phyloP scores from a whole-genome alignment of 768 basidiomycete genomes.

The Mycena indigotica region DNA sequence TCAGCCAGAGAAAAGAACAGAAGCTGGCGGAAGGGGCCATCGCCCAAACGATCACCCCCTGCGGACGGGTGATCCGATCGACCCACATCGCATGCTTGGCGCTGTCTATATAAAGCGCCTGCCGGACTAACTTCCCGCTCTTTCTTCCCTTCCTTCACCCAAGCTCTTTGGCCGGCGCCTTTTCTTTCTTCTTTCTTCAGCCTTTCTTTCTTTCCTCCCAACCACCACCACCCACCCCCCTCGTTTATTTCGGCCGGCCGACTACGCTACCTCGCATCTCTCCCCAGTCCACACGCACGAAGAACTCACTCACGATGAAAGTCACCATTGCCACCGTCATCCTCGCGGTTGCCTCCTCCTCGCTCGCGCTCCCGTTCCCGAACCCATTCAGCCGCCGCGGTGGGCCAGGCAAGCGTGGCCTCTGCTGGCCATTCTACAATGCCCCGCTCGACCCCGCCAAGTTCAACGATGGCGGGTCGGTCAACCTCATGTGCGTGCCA shows the following conservation, averaged over 20 bases:
- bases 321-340: constrained; percentile 3
- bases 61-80: no score
- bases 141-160: no score
- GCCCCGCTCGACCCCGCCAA: constrained; percentile 27
- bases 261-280: no score
- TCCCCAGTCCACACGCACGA: neutral
- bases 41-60: no score
- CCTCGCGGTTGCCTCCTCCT: constrained; percentile 10
- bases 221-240: neutral
- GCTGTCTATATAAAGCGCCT: no score
- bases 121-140: no score
- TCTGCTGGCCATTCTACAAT: constrained; percentile 39
- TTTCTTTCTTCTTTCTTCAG: no score
- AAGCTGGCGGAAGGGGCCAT: no score
- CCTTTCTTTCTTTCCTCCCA: neutral
- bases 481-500: constrained; percentile 26
- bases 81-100: no score
- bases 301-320: constrained; percentile 11
- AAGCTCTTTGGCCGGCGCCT: no score
- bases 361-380: constrained; percentile 19
- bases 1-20: no score
- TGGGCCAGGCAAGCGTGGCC: constrained; percentile 41
- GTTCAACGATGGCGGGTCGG: constrained; percentile 36
- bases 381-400: constrained; percentile 11
- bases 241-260: neutral